Conservation (phyloP, 208 protist species). For the Kentomonas sorsogonicus region DNA sequence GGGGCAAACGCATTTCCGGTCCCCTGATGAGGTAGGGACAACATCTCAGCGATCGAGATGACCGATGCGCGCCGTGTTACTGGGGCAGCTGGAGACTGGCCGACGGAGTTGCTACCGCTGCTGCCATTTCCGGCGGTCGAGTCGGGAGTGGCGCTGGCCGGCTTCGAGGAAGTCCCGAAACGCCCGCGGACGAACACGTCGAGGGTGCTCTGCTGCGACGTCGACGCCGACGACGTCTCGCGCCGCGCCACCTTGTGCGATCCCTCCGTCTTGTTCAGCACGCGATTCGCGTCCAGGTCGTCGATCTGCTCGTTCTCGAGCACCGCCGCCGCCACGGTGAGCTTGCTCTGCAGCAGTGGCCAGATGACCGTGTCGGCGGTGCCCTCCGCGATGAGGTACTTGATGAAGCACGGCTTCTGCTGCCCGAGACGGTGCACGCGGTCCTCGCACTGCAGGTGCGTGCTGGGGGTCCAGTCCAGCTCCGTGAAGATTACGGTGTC, state of each 20-base stretch:
- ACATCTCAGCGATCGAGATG: no score
- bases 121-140: not conserved
- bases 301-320: conserved; percentile 49
- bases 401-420: conserved; percentile 77
- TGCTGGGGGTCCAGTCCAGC: conserved; percentile 96
- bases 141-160: conserved; percentile 6
- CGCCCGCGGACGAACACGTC: conserved; percentile 47
- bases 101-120: not conserved
- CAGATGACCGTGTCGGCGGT: conserved; percentile 89
- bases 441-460: conserved; percentile 95
- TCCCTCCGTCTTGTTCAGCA: conserved; percentile 30
- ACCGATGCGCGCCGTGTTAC: not conserved
- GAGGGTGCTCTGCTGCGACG: conserved; percentile 36
- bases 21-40: no score
- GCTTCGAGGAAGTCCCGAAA: conserved; percentile 16
- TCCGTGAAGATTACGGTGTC: conserved; percentile 95
- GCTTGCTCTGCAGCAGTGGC: conserved; percentile 84
- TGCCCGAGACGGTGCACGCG: conserved; percentile 96
- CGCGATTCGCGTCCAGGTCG: conserved; percentile 18
- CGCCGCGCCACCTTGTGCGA: conserved; percentile 36
- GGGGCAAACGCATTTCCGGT: no score
- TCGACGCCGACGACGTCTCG: conserved; percentile 19
- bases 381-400: conserved; percentile 91
- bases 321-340: conserved; percentile 74
- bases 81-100: not conserved